A percentile compares a stretch with the other conserved stretches of the same genome.
Evolutionary conservation across 2,329 filamentous ascomycete species (phyloP).

Genomic region (Incumbomyces lentus): DNA sequence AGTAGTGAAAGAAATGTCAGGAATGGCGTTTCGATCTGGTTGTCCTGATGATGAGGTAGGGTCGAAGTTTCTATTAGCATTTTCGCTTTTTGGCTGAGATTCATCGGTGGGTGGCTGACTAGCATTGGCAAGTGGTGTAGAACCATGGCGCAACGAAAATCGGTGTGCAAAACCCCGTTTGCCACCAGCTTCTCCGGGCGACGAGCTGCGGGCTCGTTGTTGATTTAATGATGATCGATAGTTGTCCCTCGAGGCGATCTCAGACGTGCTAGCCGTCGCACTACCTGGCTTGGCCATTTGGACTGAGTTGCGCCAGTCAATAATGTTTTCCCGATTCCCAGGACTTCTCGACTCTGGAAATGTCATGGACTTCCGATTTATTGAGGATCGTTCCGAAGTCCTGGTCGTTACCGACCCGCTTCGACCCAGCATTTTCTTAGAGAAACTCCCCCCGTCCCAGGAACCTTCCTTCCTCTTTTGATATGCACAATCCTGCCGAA

Average conservation of each 20-base stretch:
- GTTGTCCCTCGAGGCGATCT: constrained; percentile 17
- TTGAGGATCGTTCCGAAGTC: constrained; percentile 38
- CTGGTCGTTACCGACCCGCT: constrained; percentile 49
- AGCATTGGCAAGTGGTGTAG: constrained; percentile 2
- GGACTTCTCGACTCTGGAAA: constrained; percentile 29
- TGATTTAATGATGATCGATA: constrained; percentile 19
- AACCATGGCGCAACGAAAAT: constrained; percentile 2
- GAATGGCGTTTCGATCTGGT: constrained; percentile 7
- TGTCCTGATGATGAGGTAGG: background rate
- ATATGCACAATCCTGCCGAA: constrained; percentile 86
- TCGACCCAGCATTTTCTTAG: constrained; percentile 49
- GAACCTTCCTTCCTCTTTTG: constrained; percentile 64
- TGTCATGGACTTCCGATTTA: constrained; percentile 24
- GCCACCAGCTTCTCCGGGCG: constrained; percentile 3
- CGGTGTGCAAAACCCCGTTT: background rate
- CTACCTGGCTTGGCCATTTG: constrained; percentile 42
- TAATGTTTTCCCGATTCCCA: constrained; percentile 60
- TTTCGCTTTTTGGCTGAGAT: constrained; percentile 36
- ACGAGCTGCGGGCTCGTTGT: constrained; percentile 16
- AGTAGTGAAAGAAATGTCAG: constrained; percentile 2
- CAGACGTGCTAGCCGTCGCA: constrained; percentile 25
- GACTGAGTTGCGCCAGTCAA: constrained; percentile 73
- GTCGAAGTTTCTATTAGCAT: background rate
- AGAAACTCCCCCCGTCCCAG: constrained; percentile 72
- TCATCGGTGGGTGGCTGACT: background rate